phyloP scores from a whole-genome alignment of 2,329 filamentous ascomycete species.

The Balansia obtecta region DNA sequence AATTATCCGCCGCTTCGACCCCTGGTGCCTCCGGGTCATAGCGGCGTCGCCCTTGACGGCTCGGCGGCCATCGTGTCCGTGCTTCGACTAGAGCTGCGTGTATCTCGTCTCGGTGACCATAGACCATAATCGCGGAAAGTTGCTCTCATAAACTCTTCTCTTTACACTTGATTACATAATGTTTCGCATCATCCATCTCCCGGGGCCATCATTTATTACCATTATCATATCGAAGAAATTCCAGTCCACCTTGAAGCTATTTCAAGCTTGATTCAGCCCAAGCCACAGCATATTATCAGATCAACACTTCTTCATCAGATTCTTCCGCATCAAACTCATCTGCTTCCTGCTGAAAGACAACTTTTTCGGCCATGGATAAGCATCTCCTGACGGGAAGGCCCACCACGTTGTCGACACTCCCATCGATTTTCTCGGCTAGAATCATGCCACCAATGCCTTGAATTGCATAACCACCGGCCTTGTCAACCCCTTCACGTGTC shows the following conservation, averaged over 20 bases:
- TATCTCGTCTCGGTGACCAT: too few species aligned
- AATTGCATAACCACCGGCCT: conserved; percentile 90
- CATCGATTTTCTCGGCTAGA: conserved; percentile 79
- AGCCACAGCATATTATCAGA: background rate
- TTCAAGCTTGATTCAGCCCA: background rate
- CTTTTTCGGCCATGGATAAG: conserved; percentile 74
- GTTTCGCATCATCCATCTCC: background rate
- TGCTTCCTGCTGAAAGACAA: conserved; percentile 63
- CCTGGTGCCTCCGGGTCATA: too few species aligned
- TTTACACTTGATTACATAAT: background rate
- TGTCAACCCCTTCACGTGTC: conserved; percentile 87
- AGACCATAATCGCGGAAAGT: too few species aligned
- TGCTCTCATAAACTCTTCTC: background rate
- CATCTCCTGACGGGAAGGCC: conserved; percentile 73
- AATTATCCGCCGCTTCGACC: too few species aligned
- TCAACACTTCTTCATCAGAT: conserved; percentile 24
- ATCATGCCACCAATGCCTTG: conserved; percentile 82
- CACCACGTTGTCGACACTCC: conserved; percentile 86
- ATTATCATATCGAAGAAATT: background rate
- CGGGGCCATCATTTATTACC: background rate
- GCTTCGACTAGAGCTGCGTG: too few species aligned
- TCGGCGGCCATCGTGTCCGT: too few species aligned
- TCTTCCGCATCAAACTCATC: conserved; percentile 40
- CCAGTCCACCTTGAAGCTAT: background rate
- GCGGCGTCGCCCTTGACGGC: too few species aligned